Conservation (phyloP, 805 yeast species). For the Suhomyces sp. region DNA sequence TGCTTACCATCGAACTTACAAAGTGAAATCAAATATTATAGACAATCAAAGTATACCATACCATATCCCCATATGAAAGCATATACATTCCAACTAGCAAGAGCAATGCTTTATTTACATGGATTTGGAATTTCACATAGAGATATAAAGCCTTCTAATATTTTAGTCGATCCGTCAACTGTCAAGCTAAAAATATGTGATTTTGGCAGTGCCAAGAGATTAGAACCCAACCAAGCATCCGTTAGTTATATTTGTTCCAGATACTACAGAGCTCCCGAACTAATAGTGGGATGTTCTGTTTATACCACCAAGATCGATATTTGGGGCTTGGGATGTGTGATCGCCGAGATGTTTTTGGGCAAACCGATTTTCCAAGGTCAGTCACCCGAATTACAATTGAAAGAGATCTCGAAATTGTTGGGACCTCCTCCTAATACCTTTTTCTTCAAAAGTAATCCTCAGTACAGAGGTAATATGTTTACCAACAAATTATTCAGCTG, state of each 20-base stretch:
- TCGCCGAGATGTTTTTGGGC: slow-evolving; percentile 91
- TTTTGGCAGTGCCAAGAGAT: slow-evolving; percentile 79
- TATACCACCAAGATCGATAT: slow-evolving; percentile 91
- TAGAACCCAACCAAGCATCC: slow-evolving; percentile 78
- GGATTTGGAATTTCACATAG: slow-evolving; percentile 79
- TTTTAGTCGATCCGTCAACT: slow-evolving; percentile 67
- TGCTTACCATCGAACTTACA: slow-evolving; percentile 81
- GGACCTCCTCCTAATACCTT: slow-evolving; percentile 81
- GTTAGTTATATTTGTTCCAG: slow-evolving; percentile 95
- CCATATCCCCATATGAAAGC: slow-evolving; percentile 74
- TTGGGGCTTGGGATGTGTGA: slow-evolving; percentile 97
- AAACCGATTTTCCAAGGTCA: slow-evolving; percentile 95
- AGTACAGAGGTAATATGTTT: slow-evolving; percentile 71
- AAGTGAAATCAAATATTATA: slow-evolving; percentile 67
- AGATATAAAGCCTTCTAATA: slow-evolving; percentile 82
- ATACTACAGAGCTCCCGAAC: slow-evolving; percentile 94
- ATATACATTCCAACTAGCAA: slow-evolving; percentile 73
- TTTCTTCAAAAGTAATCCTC: slow-evolving; percentile 70
- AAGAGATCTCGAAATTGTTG: slow-evolving; percentile 83
- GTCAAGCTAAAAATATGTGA: slow-evolving; percentile 75
- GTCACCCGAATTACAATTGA: slow-evolving; percentile 80
- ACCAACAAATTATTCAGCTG: slow-evolving; percentile 62
- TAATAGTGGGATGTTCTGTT: slow-evolving; percentile 83
- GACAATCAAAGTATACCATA: slow-evolving; percentile 55
- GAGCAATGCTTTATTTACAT: slow-evolving; percentile 81